Conservation (phyloP, 2,329 filamentous ascomycete genomes). For the Camillea tinctor region DNA sequence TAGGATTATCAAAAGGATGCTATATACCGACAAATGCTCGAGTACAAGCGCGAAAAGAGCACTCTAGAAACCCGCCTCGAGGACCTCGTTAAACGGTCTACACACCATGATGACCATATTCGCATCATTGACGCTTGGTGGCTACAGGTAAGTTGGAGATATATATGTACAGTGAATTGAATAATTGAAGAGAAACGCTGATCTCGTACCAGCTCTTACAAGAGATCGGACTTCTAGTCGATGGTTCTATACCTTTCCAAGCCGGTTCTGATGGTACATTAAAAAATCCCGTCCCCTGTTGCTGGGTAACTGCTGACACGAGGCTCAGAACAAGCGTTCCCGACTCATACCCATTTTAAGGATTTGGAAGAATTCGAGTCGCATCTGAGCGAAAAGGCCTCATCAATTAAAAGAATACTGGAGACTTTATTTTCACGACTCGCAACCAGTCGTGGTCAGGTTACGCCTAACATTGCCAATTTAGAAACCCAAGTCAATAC, state of each 20-base stretch:
- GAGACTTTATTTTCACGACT: conserved; percentile 64
- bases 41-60: conserved; percentile 88
- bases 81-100: conserved; percentile 73
- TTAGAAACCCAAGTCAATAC: conserved; percentile 74
- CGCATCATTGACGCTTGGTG: conserved; percentile 92
- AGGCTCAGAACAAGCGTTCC: conserved; percentile 50
- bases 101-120: conserved; percentile 89
- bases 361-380: conserved; percentile 72
- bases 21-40: conserved; percentile 95
- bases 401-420: conserved; percentile 73
- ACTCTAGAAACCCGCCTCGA: conserved; percentile 78
- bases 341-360: conserved; percentile 60
- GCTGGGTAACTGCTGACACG: conserved; percentile 22
- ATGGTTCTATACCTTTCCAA: conserved; percentile 46
- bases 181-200: conserved; percentile 9
- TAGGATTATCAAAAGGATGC: conserved; percentile 94
- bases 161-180: neutral
- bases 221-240: conserved; percentile 60
- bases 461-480: conserved; percentile 67
- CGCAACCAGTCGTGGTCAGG: conserved; percentile 48
- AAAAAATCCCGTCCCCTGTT: neutral
- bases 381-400: conserved; percentile 74
- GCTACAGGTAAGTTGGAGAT: conserved; percentile 67
- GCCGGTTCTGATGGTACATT: conserved; percentile 42
- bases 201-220: conserved; percentile 54